Evolutionary conservation across 2,329 filamentous ascomycete species (phyloP), one percentile per base, ranked within the genome.

Genomic region (Tolypocladium cylindrosporum): DNA sequence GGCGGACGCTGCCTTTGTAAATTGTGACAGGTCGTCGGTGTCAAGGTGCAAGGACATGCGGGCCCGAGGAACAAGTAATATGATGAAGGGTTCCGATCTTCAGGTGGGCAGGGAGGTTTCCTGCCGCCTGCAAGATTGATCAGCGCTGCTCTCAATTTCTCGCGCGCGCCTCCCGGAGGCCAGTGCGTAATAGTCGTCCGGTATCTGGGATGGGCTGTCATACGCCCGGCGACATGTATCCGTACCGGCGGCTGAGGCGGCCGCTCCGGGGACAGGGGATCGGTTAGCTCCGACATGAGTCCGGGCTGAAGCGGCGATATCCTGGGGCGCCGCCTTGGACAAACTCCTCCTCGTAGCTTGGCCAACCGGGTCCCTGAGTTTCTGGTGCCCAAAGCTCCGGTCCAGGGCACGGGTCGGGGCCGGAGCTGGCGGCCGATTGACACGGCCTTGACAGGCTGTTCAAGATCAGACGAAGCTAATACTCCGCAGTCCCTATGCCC

Each of bases 71-170:
- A 36, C 2, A 55, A 45, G 42, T 24, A 50, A 50, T 50, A 21
- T 56, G 55, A 27, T 48, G 19, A 48, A 37, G 21, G 6, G 8
- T 41, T 37, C 55, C 36, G 55, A 52, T 52, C 48, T 37, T 52
- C 48, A 52, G 48, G 48, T 14, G 48, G 31, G 31, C 48, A 36
- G 31, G 48, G 31, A 36, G 19, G 27, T 13, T 21, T 34, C 21
- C 34, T 13, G 21, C 55, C 42, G 19, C 19, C 48, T 34, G 13
- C 48, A 39, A 57, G 39, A 57, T 57, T 57, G 56, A 57, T 54
- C 56, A 45, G 40, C 51, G 50, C 50, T 48, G 40, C 41, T 54
- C 50, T 54, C 56, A 57, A 54, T 54, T n/a, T 52, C 48, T 36
- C 31, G 48, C 14, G 48, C 48, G 19, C 48, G 48, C 48, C 48